phyloP scores from a whole-genome alignment of 2,329 filamentous ascomycete species.

The Calonectria pteridis region DNA sequence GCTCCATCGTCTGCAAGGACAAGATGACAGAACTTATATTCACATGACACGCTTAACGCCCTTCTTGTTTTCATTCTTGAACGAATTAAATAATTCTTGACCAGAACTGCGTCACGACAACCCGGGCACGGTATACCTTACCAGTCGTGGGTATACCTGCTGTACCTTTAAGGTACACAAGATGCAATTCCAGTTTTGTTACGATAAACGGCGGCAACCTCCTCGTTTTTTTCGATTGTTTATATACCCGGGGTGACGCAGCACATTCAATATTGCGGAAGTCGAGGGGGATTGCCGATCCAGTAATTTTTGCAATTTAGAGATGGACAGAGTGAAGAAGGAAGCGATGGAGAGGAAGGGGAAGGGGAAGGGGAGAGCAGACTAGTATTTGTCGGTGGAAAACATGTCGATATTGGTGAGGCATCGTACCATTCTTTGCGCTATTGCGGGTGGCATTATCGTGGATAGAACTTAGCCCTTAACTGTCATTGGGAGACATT shows the following conservation, averaged over 20 bases:
- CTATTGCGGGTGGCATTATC: slow-evolving; percentile 33
- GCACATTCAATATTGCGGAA: slow-evolving; percentile 33
- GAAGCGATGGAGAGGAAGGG: background rate
- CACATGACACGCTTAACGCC: slow-evolving; percentile 22
- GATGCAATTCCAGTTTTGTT: slow-evolving; percentile 26
- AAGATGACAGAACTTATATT: slow-evolving; percentile 8
- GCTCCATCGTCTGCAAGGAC: slow-evolving; percentile 4
- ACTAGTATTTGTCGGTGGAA: background rate
- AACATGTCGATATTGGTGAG: slow-evolving; percentile 12
- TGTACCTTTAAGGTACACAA: slow-evolving; percentile 3
- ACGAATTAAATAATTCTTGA: slow-evolving; percentile 34
- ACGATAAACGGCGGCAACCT: slow-evolving; percentile 28
- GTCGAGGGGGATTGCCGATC: slow-evolving; percentile 30
- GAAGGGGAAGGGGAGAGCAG: background rate
- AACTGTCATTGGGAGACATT: slow-evolving; percentile 11
- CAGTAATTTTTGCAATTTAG: slow-evolving; percentile 33
- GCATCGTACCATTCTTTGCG: slow-evolving; percentile 30
- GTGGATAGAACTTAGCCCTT: slow-evolving; percentile 34
- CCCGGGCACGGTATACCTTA: background rate
- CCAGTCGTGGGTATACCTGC: background rate
- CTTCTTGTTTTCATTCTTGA: slow-evolving; percentile 26
- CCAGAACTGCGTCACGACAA: slow-evolving; percentile 28
- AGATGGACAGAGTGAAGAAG: background rate
- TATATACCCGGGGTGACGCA: slow-evolving; percentile 45
- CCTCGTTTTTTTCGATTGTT: slow-evolving; percentile 41